Conservation (phyloP, 1,284 basidiomycete genomes). For the Hemileia vastatrix region DNA sequence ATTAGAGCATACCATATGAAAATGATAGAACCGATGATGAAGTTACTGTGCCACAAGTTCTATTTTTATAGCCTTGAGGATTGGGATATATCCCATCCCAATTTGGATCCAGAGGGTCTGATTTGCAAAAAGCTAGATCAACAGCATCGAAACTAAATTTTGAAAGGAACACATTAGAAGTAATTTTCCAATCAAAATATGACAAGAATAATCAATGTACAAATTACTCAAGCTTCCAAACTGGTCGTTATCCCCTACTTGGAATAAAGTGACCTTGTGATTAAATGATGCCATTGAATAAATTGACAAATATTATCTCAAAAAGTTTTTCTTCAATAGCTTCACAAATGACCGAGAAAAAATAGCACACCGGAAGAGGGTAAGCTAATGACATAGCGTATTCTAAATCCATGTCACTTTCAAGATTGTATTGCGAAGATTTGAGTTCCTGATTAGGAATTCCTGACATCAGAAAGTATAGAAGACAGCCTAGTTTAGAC, state of each 20-base stretch:
- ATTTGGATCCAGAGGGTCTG: slow-evolving; percentile 54
- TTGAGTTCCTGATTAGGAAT: slow-evolving; percentile 40
- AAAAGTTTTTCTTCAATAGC: too few relatives aligned
- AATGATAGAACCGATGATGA: slow-evolving; percentile 53
- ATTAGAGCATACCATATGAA: slow-evolving; percentile 49
- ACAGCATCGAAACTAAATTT: slow-evolving; percentile 51
- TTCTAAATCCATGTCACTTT: slow-evolving; percentile 53
- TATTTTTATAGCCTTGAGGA: slow-evolving; percentile 47
- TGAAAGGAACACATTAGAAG: too few relatives aligned
- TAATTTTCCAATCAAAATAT: too few relatives aligned
- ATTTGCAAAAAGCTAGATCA: slow-evolving; percentile 53
- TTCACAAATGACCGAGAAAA: too few relatives aligned
- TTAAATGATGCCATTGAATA: too few relatives aligned
- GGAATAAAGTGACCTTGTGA: too few relatives aligned
- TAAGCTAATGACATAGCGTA: slow-evolving; percentile 50
- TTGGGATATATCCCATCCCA: slow-evolving; percentile 54
- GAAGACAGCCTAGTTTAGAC: too few relatives aligned
- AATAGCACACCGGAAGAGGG: too few relatives aligned
- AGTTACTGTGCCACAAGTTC: slow-evolving; percentile 51
- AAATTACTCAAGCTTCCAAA: slow-evolving; percentile 27
- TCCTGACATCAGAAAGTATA: too few relatives aligned
- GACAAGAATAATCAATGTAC: too few relatives aligned
- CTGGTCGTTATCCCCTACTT: slow-evolving; percentile 49
- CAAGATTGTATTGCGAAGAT: slow-evolving; percentile 48
- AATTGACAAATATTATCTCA: too few relatives aligned